Evolutionary conservation across 805 yeast genomes (phyloP).

Genomic region (Candida patagonica): DNA sequence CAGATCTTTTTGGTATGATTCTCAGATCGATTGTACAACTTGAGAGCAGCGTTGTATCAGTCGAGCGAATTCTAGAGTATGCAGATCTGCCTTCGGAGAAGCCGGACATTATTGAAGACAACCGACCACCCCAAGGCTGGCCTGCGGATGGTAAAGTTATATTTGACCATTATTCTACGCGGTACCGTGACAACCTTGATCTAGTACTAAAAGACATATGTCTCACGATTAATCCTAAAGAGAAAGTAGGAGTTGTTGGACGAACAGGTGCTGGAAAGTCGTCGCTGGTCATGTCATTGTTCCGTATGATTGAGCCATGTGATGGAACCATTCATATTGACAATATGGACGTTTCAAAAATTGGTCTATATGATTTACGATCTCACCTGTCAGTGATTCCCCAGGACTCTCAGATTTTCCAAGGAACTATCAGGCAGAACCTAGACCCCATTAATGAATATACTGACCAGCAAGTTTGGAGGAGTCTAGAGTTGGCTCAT

Average conservation of each 20-base stretch:
- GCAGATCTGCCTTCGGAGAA: constrained; percentile 47
- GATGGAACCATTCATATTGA: constrained; percentile 46
- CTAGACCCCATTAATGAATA: constrained; percentile 48
- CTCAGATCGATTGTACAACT: constrained; percentile 90
- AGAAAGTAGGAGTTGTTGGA: constrained; percentile 78
- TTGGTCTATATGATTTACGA: constrained; percentile 50
- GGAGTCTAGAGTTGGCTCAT: constrained; percentile 44
- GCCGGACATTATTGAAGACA: constrained; percentile 47
- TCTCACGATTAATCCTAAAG: constrained; percentile 61
- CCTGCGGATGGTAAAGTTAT: constrained; percentile 57
- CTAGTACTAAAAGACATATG: constrained; percentile 59
- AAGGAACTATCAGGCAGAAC: constrained; percentile 52
- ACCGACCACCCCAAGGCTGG: constrained; percentile 63
- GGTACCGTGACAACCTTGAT: constrained; percentile 59
- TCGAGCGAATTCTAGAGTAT: constrained; percentile 42
- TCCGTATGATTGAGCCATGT: constrained; percentile 48
- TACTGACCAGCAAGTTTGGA: constrained; percentile 48
- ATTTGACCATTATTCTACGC: constrained; percentile 61
- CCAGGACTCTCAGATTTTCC: constrained; percentile 60
- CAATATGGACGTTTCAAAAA: constrained; percentile 40
- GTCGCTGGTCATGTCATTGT: constrained; percentile 64
- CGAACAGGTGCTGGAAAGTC: constrained; percentile 88
- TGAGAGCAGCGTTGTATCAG: constrained; percentile 86
- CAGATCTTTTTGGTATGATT: constrained; percentile 82
- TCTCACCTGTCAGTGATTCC: constrained; percentile 54